Evolutionary conservation across 1,284 basidiomycete species (phyloP), one percentile per base, ranked within the genome.

Genomic region (Coniferiporia weirii): DNA sequence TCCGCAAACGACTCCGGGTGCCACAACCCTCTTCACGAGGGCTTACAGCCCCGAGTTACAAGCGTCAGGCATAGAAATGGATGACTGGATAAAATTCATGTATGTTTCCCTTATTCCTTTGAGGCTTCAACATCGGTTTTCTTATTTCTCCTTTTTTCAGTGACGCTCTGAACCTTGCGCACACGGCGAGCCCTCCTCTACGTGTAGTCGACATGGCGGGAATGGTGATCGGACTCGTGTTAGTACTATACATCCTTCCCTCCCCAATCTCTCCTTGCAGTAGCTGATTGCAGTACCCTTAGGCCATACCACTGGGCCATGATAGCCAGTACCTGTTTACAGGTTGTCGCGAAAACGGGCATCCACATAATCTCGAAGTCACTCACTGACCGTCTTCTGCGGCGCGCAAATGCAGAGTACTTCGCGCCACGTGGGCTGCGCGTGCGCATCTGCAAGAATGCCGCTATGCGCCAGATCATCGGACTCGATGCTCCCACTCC

Each of bases 301-400:
- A 60, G 59, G 13, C 60, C 64, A 20, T 36, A 62, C 35, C 60
- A 57, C 34, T 63, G 60, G 60, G 50, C 54, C 12, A 38, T 59
- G 22, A 47, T 66, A 12, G 61, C 63, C 13, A 44, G 59, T 15
- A 46, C 54, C 15, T 22, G 54, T 27, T 59, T 61, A 12, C 65
- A 65, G 46, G 38, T 52, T 40, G 44, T 36, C 22, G 62, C 65
- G 9, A 54, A 64, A 50, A 54, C 54, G 7, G 60, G 53, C 32
- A 57, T 57, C 51, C 63, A 56, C 40, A 40, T 60, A 40, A 13
- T 66, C 10, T 63, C 64, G n/a, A 66, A 65, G 44, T 56, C 59
- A 13, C 56, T 65, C 15, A 63, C 65, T 4, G 65, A 66, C 54
- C 63, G 61, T 8, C 61, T 59, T 43, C 64, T 66, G 36, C 57